Conservation (phyloP, 331 rosid species). For the Dryas integrifolia region DNA sequence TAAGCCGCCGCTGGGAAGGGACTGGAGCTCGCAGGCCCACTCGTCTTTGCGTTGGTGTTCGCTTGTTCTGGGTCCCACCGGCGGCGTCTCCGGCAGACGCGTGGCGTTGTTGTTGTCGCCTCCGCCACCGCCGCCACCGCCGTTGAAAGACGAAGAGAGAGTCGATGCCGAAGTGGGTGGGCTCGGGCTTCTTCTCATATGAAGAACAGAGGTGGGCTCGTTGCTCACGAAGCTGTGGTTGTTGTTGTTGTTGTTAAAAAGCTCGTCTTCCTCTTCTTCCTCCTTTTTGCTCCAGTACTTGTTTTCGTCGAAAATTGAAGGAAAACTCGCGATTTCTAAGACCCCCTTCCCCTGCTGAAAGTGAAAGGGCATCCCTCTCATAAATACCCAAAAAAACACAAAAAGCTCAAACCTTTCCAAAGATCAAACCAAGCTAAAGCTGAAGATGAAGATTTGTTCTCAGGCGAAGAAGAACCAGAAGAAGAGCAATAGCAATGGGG, state of each 20-base stretch:
- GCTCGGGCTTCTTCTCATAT: constrained; percentile 50
- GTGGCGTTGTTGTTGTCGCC: constrained; percentile 20
- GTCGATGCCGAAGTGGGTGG: constrained; percentile 49
- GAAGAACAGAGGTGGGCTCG: constrained; percentile 47
- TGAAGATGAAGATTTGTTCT: not conserved
- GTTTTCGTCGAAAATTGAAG: constrained; percentile 31
- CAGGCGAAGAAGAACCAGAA: not conserved
- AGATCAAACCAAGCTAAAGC: not conserved
- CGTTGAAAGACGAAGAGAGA: constrained; percentile 40
- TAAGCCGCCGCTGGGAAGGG: constrained; percentile 27
- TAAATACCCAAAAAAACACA: not conserved
- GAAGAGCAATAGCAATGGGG: not conserved
- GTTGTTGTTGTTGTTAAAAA: not conserved
- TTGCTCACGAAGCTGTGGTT: constrained; percentile 17
- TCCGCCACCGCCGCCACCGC: constrained; percentile 20
- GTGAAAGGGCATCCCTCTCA: constrained; percentile 37
- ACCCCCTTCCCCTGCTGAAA: constrained; percentile 39
- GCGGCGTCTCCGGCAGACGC: constrained; percentile 8
- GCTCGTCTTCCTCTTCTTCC: constrained; percentile 21
- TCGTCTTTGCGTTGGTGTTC: constrained; percentile 18
- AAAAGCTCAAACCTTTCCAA: constrained; percentile 9
- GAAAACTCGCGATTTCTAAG: constrained; percentile 21
- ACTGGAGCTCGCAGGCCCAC: constrained; percentile 41
- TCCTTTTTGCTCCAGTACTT: not conserved
- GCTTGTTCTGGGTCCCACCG: not conserved